Conservation (phyloP, 2,329 filamentous ascomycete genomes). For the Diplodia intermedia region DNA sequence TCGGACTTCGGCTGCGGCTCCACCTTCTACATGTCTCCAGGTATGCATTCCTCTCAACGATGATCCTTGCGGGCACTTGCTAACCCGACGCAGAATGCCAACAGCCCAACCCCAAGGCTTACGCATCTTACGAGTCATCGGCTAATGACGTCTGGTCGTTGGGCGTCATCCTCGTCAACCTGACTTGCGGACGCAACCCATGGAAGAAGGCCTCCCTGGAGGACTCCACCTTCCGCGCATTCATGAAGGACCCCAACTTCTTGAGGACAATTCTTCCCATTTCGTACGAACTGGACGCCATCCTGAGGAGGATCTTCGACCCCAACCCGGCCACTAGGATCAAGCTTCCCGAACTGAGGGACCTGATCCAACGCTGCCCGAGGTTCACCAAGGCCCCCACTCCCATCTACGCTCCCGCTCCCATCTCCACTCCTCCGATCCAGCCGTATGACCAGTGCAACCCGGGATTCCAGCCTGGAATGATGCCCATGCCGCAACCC, state of each 20-base stretch:
- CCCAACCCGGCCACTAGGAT: conserved; percentile 83
- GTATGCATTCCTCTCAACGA: conserved; percentile 62
- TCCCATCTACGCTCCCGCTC: conserved; percentile 51
- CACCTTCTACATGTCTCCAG: conserved; percentile 99
- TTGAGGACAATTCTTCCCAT: conserved; percentile 91
- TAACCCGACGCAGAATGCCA: conserved; percentile 75
- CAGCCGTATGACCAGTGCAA: conserved; percentile 48
- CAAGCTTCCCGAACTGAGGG: conserved; percentile 77
- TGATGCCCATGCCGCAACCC: conserved; percentile 39
- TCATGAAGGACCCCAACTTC: conserved; percentile 83
- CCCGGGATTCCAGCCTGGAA: conserved; percentile 36
- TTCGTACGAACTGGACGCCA: conserved; percentile 85
- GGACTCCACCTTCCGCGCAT: conserved; percentile 94
- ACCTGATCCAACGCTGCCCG: conserved; percentile 77
- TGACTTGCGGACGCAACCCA: conserved; percentile 96
- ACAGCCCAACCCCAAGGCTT: conserved; percentile 72
- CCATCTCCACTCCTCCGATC: conserved; percentile 54
- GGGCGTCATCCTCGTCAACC: conserved; percentile 96
- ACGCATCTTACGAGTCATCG: conserved; percentile 83
- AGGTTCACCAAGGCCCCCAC: conserved; percentile 66
- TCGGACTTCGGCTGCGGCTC: conserved; percentile 98
- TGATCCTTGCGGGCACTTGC: conserved; percentile 32
- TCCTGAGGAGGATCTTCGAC: conserved; percentile 87
- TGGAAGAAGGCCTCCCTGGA: conserved; percentile 96
- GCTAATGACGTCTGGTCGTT: conserved; percentile 98